Percentiles rank a stretch among this genome's conserved stretches.
Conservation (phyloP, 164 flowering plant species). For the Nelumbo lutea region DNA sequence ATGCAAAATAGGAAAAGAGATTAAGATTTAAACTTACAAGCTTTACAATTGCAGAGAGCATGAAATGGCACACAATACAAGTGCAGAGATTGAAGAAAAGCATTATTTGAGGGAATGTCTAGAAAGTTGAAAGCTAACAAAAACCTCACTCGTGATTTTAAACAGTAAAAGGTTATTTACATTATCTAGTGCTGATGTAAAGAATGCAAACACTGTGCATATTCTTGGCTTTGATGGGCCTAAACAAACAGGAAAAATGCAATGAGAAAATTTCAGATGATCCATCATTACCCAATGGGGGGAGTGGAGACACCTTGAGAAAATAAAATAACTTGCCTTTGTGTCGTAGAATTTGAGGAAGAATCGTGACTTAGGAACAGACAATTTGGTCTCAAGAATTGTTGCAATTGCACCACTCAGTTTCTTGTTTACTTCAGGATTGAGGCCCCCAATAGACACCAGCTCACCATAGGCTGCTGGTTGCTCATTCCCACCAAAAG, state of each 20-base stretch:
- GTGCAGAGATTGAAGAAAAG: neutral
- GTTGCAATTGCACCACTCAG: constrained; percentile 79
- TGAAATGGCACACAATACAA: neutral
- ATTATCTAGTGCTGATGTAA: constrained; percentile 87
- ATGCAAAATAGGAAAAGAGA: neutral
- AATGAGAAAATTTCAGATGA: constrained; percentile 45
- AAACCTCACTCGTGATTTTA: constrained; percentile 10
- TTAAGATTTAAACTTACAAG: no score
- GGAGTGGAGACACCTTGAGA: neutral
- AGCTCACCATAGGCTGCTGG: constrained; percentile 95
- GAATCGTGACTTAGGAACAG: constrained; percentile 69
- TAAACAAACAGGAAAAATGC: constrained; percentile 68
- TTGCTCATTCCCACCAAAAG: constrained; percentile 85
- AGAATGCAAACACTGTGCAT: constrained; percentile 98
- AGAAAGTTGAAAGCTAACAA: constrained; percentile 8
- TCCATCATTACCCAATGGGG: constrained; percentile 11
- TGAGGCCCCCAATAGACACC: constrained; percentile 90
- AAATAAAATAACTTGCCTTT: constrained; percentile 50
- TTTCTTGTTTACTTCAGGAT: constrained; percentile 73
- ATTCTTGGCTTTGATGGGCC: constrained; percentile 85
- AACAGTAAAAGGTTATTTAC: constrained; percentile 46
- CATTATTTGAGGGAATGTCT: neutral
- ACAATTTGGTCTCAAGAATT: constrained; percentile 72
- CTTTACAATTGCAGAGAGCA: neutral
- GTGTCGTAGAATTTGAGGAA: constrained; percentile 82